Conservation (phyloP, 164 flowering plant species). For the Warburgia ugandensis region DNA sequence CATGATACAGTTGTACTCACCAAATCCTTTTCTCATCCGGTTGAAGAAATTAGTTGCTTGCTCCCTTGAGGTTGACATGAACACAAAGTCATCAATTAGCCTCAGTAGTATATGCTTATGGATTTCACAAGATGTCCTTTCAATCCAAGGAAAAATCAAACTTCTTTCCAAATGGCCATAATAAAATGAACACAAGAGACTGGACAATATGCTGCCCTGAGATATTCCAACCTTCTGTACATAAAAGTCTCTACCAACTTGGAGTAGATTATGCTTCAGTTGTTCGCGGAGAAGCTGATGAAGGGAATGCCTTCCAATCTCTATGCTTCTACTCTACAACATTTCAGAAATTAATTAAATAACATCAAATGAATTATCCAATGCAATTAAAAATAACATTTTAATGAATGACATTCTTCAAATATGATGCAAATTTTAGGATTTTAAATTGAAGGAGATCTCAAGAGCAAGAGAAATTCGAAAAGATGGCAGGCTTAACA, state of each 20-base stretch:
- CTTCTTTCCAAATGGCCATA: slow-evolving; percentile 70
- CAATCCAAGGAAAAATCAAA: slow-evolving; percentile 60
- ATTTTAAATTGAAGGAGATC: no score
- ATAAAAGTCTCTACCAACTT: slow-evolving; percentile 39
- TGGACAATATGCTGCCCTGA: slow-evolving; percentile 85
- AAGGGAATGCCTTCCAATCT: slow-evolving; percentile 32
- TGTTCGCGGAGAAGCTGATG: slow-evolving; percentile 44
- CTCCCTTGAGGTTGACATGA: slow-evolving; percentile 70
- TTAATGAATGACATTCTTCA: no score
- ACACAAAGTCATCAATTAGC: slow-evolving; percentile 73
- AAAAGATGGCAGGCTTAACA: no score
- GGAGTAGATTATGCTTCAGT: slow-evolving; percentile 57
- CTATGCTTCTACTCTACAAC: slow-evolving; percentile 31
- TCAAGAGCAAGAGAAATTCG: no score
- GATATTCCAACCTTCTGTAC: slow-evolving; percentile 76
- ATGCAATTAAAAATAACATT: no score
- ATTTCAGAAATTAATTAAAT: neutral
- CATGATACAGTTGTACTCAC: slow-evolving; percentile 75
- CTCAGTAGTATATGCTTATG: slow-evolving; percentile 46
- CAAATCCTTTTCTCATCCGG: slow-evolving; percentile 63
- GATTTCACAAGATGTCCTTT: slow-evolving; percentile 18
- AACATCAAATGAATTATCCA: neutral
- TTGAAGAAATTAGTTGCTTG: slow-evolving; percentile 50
- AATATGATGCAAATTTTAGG: no score
- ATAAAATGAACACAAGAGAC: slow-evolving; percentile 84